Base-by-base conservation (phyloP, 2,329 filamentous ascomycete species). In the Cladosporium sp. region DNA sequence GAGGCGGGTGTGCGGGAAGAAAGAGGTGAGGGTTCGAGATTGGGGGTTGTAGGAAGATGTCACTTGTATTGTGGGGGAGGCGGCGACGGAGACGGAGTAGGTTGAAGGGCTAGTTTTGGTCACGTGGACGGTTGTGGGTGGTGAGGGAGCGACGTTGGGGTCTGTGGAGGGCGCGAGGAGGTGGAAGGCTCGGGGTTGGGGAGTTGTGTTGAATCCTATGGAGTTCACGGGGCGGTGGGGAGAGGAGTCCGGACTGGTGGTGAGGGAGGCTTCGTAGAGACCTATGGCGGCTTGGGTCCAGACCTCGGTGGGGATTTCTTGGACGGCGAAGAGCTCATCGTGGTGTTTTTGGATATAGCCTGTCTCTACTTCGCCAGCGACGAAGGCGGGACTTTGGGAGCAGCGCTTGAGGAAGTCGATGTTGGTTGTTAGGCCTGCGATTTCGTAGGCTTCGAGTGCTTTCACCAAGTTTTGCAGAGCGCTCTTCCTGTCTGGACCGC, bases 361-460 rank as follows among this genome's bases (percentile, higher is more conserved):
- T 0, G 94, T 99, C 74, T 99, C 93, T 13, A 99, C 91, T 19
- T 94, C 85, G 8, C 93, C 94, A 10, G 83, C 82, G 57, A 96
- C 82, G 69, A 99, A 99, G 50, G 88, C 90, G 0, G 84, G 82
- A 59, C 89, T 91, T 45, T 85, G 82, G 71, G 91, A 96, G 57
- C 97, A 81, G 8, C 86, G 83, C 77, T 97, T 97, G 59, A 99
- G 77, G 69, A 99, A 99, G 72, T 97, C 94, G 61, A 99, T 92
- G 70, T 99, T 99, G 6, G 94, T 99, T 69, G 90, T 88, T 7
- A 95, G 83, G 0, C 94, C 94, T 2, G 93, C 94, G 10, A 99
- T 86, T 74, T 99, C 91, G 70, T 97, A 99, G 48, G 90, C 83
- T 63, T 90, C 87, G 10, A 99, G 78, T 0, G 94, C 92, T 3